Evolutionary conservation across 345 rosid species (phyloP).

Genomic region (Kandelia obovata): DNA sequence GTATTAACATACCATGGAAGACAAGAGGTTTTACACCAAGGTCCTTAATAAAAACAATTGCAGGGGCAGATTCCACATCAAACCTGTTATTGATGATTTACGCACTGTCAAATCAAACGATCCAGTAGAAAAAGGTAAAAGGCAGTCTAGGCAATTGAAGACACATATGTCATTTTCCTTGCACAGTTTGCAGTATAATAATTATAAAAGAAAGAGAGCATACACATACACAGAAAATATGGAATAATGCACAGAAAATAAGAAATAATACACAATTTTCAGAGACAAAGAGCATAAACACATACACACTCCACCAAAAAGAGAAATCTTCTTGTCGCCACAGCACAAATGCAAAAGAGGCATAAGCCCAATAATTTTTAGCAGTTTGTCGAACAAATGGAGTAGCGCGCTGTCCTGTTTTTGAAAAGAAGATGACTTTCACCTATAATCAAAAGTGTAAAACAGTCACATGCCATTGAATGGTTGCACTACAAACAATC

Average conservation of each 20-base stretch:
- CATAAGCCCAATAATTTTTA: constrained; percentile 67
- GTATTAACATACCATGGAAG: constrained; percentile 56
- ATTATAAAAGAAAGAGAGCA: too few relatives aligned
- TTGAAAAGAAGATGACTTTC: constrained; percentile 84
- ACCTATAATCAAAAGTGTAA: constrained; percentile 46
- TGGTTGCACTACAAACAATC: neutral
- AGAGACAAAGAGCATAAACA: constrained; percentile 22
- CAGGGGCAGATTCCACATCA: constrained; percentile 95
- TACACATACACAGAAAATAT: too few relatives aligned
- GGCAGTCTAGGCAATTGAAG: neutral
- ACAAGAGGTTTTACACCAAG: constrained; percentile 84
- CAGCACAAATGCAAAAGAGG: constrained; percentile 68
- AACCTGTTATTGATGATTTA: constrained; percentile 43
- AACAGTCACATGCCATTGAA: constrained; percentile 13
- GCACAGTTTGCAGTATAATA: neutral
- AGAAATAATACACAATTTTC: neutral
- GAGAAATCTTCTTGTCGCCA: constrained; percentile 93
- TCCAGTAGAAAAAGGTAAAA: neutral
- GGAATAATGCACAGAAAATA: too few relatives aligned
- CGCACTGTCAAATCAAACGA: constrained; percentile 17
- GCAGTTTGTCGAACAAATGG: constrained; percentile 76
- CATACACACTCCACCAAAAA: constrained; percentile 92
- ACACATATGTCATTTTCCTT: neutral
- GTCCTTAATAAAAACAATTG: constrained; percentile 78
- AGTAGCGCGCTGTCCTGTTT: constrained; percentile 89